A percentile compares a stretch with the other conserved stretches of the same genome.
phyloP scores from a whole-genome alignment of 306 rosid species.

The Lathyrus aphaca region DNA sequence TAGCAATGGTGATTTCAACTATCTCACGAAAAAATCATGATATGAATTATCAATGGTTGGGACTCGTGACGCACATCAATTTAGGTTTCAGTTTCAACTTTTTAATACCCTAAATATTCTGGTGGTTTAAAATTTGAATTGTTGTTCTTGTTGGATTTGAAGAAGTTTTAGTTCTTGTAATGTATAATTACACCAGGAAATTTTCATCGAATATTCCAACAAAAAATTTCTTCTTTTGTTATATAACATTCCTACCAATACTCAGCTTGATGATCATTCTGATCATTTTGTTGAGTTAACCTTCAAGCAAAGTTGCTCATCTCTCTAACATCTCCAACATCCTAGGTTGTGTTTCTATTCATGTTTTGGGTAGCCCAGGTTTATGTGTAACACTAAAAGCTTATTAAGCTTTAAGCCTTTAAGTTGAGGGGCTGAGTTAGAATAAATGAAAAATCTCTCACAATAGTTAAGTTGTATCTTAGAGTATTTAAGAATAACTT shows the following conservation, averaged over 20 bases:
- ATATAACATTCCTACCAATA: background rate
- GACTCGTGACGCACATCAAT: background rate
- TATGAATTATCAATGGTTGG: background rate
- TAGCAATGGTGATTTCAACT: background rate
- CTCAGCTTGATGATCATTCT: background rate
- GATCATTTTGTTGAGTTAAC: too few relatives aligned
- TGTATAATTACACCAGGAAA: background rate
- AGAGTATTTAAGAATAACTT: background rate
- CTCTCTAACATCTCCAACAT: background rate
- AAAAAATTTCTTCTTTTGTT: background rate
- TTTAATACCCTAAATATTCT: background rate
- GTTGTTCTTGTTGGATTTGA: background rate
- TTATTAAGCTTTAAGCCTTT: background rate
- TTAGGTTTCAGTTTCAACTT: background rate
- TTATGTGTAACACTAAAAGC: background rate
- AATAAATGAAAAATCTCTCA: background rate
- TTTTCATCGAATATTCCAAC: background rate
- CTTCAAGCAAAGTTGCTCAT: background rate
- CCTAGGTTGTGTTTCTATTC: background rate
- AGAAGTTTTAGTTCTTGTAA: background rate
- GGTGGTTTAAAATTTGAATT: background rate
- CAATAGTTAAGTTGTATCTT: background rate
- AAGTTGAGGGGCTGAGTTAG: background rate
- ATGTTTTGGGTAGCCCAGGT: background rate
- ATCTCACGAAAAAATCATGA: background rate